These are phyloP conservation scores for Phytophthora sp. DNA, from an alignment of 352 stramenopile genomes.

Conservation along the genomic window DNA sequence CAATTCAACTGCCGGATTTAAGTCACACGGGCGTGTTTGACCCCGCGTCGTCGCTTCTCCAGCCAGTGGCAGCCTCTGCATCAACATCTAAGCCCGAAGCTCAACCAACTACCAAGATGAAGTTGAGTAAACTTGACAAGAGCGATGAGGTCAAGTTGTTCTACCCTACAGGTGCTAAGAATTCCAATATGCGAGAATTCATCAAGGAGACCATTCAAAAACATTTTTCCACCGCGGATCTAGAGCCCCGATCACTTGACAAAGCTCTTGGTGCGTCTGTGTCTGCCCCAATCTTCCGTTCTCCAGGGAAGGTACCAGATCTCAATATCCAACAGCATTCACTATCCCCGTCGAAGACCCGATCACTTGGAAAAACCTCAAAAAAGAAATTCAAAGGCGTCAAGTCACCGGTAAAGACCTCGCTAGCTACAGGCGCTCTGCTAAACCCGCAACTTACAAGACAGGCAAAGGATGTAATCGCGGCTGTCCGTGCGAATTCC, in stretches of 20 bases:
- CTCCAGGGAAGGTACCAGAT: slow-evolving; percentile 1
- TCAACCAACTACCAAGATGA: slow-evolving; percentile 24
- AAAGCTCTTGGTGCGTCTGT: slow-evolving; percentile 23
- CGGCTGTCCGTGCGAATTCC: slow-evolving; percentile 63
- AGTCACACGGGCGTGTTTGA: slow-evolving; percentile 57
- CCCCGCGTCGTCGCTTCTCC: slow-evolving; percentile 20
- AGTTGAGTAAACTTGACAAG: slow-evolving; percentile 41
- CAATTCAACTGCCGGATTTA: slow-evolving; percentile 65
- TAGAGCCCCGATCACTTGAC: not conserved
- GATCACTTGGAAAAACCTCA: slow-evolving; percentile 2
- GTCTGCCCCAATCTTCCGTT: slow-evolving; percentile 28
- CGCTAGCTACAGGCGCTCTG: slow-evolving; percentile 29
- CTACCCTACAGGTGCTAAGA: slow-evolving; percentile 76
- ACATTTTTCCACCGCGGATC: slow-evolving; percentile 33
- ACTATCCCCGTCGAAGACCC: slow-evolving; percentile 14
- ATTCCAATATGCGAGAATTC: slow-evolving; percentile 72
- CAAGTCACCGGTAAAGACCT: slow-evolving; percentile 30
- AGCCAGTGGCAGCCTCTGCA: slow-evolving; percentile 20
- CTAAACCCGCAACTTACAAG: slow-evolving; percentile 61
- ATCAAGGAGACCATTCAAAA: slow-evolving; percentile 67
- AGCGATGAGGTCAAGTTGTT: slow-evolving; percentile 61
- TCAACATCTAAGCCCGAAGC: slow-evolving; percentile 3
- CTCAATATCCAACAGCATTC: slow-evolving; percentile 1
- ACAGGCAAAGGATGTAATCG: slow-evolving; percentile 66
- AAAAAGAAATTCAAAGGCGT: slow-evolving; percentile 32